Evolutionary conservation across 257 asterid species (phyloP), one percentile per base, ranked within the genome.

Genomic region (Jacaranda mimosifolia): DNA sequence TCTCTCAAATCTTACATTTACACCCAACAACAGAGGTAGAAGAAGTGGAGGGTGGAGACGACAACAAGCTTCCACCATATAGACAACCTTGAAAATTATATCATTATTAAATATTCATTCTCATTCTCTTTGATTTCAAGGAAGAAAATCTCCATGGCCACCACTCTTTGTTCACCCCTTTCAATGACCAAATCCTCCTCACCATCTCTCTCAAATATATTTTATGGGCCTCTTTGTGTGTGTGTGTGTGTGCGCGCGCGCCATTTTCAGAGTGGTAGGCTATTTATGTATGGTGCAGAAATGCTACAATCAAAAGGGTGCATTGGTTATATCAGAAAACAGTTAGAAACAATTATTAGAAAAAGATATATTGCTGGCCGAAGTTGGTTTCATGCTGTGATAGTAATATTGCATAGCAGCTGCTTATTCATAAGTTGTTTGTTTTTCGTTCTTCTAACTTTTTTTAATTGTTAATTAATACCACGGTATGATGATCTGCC

Each of bases 1-100:
- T n/a, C n/a, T n/a, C n/a, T n/a, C n/a, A n/a, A n/a, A n/a, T n/a
- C n/a, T n/a, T n/a, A n/a, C n/a, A n/a, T n/a, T n/a, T n/a, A n/a
- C n/a, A n/a, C n/a, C n/a, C n/a, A n/a, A 21, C 85, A 86, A 9
- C 88, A 85, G 72, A 86, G 84, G 67, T 79, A 83, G 89, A 88
- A 88, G 83, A 84, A 72, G 72, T 87, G 82, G 64, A 88, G 76
- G 3, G 89, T 70, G 63, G 89, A 86, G n/a, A 88, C 77, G 9
- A 88, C 84, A 81, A 86, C 87, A 74, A 88, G 86, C 86, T 80
- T 88, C 92, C 3, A 70, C 79, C 3, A 77, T 81, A 15, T 85
- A 84, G 58, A 84, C 79, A 63, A 88, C 69, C 84, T 82, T 84
- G 86, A 88, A 88, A 39, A 86, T 71, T 40, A 86, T 82, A 40